Evolutionary conservation across 208 protist species (phyloP), one percentile per base, ranked within the genome.

Genomic region (Wallacemonas sp.): DNA sequence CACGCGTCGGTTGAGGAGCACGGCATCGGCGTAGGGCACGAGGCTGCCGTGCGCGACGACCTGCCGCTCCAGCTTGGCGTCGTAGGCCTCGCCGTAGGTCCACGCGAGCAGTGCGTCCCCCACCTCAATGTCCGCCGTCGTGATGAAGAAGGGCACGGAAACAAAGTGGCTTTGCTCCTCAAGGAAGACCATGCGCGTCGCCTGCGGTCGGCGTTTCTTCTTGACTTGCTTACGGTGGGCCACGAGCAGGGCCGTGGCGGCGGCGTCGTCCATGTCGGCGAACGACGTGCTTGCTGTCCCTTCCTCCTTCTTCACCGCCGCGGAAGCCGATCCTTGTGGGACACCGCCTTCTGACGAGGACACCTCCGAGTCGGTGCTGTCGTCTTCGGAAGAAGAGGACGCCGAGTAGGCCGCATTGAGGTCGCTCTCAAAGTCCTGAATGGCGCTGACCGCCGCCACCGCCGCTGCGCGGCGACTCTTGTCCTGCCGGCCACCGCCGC

Each of bases 31-130:
- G 74, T 87, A 88, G 10, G 89, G 82, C 28, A 95, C 84, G 18
- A 93, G 65, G 28, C 76, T 50, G 14, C 78, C 83, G 28, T 84
- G 77, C 11, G 84, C 82, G 18, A 95, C 86, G 2, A 72, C 89
- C 18, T 77, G 45, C 8, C 89, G 83, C 77, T 95, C 89, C 25
- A 95, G 72, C 57, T 81, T 82, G 2, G 89, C 89, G 70, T 95
- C 89, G 78, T 95, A 95, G 48, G 89, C 86, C 48, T 92, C 89
- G 22, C 89, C 89, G 74, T 95, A 95, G n/a, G 86, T 88, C 85
- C 86, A 93, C 32, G 89, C 84, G 4, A 95, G 72, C n/a, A 95
- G 74, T 46, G 81, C 50, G 8, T 77, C 61, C 3, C 89, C 89
- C 1, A 77, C 75, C 22, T 81, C 72, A 18, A 93, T 84, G 57